Evolutionary conservation across 345 rosid genomes (phyloP), one percentile per base, ranked within the genome.

Genomic region (Lepidium africanum): DNA sequence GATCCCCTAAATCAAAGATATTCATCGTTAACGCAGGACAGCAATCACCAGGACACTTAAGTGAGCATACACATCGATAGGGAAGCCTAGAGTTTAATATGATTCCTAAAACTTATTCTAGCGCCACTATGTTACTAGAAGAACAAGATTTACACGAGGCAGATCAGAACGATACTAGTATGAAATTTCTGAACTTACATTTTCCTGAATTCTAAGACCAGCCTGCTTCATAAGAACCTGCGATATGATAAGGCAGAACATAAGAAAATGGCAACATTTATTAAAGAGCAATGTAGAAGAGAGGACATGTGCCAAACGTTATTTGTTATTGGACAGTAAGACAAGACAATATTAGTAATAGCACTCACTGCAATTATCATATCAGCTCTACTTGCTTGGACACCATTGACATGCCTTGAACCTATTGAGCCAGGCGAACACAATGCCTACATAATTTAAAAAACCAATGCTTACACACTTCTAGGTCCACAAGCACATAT

Each of bases 151-250:
- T 39, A 47, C 23, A 46, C 38, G 48, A 56, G 17, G 32, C 35
- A 36, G 32, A 42, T 7, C 11, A 25, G 23, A 27, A 62, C 17
- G 32, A 49, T 39, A 58, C 10, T n/a, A n/a, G n/a, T 7, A 14
- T 2, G 10, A 54, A 46, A 27, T 38, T 56, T 54, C 42, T 14
- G 2, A 15, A 75, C 93, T 81, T 83, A 93, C 98, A 81, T 84
- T 82, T 69, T 87, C 89, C 78, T 87, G 94, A 61, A 93, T 88
- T 84, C 83, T 80, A 67, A 90, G 83, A 72, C 97, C 94, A 74
- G 94, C 97, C 84, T 93, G 98, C 96, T 93, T 90, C 71, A 79
- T 82, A 51, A 90, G 87, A 79, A 93, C 98, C 98, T 93, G 69
- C 36, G 52, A 54, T 32, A 59, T 57, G 67, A 66, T 33, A 66